Base-by-base conservation (phyloP, 2,329 filamentous ascomycete genomes). In the Colletotrichum theobromicola region DNA sequence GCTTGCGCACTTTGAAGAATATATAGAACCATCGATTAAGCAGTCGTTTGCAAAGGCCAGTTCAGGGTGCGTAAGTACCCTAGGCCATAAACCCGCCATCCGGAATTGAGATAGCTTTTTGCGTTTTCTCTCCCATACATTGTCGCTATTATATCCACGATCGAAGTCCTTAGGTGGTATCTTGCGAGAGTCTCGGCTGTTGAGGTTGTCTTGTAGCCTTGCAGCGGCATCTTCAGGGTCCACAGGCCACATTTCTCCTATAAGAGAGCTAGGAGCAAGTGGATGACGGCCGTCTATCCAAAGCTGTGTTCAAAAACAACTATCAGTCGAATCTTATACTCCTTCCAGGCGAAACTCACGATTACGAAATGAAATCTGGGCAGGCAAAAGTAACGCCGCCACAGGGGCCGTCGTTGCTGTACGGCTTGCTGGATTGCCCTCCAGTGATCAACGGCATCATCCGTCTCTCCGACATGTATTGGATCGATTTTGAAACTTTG, bases 161-260 rank as follows among this genome's bases (percentile, higher is more conserved):
- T 42, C 37, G 37, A 18, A 42, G 16, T 42, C 18, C 18, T 16
- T 42, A 7, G 35, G 35, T 5, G 35, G 35, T 18, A 42, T 18
- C 18, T 37, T 7, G 2, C 0, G 3, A 1, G 16, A 18, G 2
- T 2, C 35, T 16, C 35, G 35, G 35, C 35, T 16, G 7, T 37
- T 15, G 8, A 37, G 35, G 16, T 37, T 18, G 35, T 18, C 0
- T 10, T 42, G 16, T 8, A 18, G 0, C 16, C 18, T 0, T 4
- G 35, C 35, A 18, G 35, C 35, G 1, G 8, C 35, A 42, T 42
- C 18, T 18, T 18, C 16, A 42, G 35, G 35, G 16, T 42, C 12
- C 7, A 42, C 35, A 4, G 4, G 35, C 18, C 16, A 18, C 4
- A 42, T 15, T 42, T 42, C 35, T 18, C 35, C 35, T 8, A 18